Conservation (phyloP, 2,329 filamentous ascomycete species). For the Clarireedia sp. region DNA sequence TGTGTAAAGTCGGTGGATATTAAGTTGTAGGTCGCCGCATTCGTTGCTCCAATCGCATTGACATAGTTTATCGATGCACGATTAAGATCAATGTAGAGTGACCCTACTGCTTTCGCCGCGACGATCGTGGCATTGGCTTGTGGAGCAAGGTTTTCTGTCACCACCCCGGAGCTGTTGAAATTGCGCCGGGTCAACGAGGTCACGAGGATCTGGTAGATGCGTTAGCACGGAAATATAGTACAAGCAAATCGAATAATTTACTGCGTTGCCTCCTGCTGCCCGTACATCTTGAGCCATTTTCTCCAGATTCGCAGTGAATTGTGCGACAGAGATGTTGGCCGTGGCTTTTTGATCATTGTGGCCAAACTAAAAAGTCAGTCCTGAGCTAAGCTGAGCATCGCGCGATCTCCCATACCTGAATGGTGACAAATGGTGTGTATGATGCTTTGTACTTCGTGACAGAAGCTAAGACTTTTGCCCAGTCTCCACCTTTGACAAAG, state of each 20-base stretch:
- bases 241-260: not conserved
- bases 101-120: constrained; percentile 30
- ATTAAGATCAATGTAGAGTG: constrained; percentile 38
- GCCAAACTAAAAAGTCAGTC: constrained; percentile 33
- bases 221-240: not conserved
- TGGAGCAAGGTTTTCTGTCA: constrained; percentile 35
- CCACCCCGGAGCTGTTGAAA: constrained; percentile 31
- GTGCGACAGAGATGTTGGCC: constrained; percentile 32
- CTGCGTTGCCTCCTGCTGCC: constrained; percentile 27
- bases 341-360: constrained; percentile 44
- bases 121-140: constrained; percentile 34
- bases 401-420: constrained; percentile 32
- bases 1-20: constrained; percentile 40
- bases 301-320: constrained; percentile 38
- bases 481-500: constrained; percentile 39
- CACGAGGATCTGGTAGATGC: constrained; percentile 31
- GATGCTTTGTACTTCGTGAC: constrained; percentile 28
- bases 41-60: constrained; percentile 36
- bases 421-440: constrained; percentile 40
- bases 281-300: constrained; percentile 28
- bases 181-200: constrained; percentile 39
- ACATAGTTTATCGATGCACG: constrained; percentile 36
- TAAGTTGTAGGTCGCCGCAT: constrained; percentile 37
- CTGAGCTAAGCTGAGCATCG: not conserved
- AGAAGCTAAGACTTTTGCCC: constrained; percentile 35